Evolutionary conservation across 208 protist species (phyloP), one percentile per base, ranked within the genome.

Genomic region (Crithidia acanthocephali): DNA sequence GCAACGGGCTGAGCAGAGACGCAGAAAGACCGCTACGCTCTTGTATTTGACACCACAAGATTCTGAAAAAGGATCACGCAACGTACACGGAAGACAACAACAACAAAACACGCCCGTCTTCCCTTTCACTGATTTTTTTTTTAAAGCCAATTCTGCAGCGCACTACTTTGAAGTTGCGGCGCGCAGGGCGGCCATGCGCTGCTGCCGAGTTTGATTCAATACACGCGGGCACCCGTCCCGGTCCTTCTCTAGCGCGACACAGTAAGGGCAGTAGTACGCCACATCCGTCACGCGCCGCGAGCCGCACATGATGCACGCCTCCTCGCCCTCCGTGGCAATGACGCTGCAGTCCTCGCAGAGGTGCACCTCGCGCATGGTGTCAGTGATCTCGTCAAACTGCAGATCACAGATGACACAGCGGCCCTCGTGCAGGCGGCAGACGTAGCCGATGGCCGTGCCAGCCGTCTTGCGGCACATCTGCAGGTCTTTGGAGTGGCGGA

Each of bases 221-320:
- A 95, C 87, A 22, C 87, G 84, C 28, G 93, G 93, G 61, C 93
- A 97, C 23, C 93, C 93, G 53, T 97, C 93, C 8, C 89, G 47
- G 73, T 97, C 90, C 74, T 95, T 95, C 65, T 95, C 93, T n/a
- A 96, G 79, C 30, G 84, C 81, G 2, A 89, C 83, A 51, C 93
- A 97, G 64, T 94, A 92, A 0, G 80, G 71, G 66, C 93, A 97
- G 74, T 97, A 97, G 74, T 93, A 97, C n/a, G 93, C 93, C 23
- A 92, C 74, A 47, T 94, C 88, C 3, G 82, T 83, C 30, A 86
- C 78, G 16, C 69, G 68, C 7, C 37, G 72, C 22, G 76, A 74
- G 57, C 86, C 84, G 72, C 93, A 97, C 84, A 96, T 91, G 52
- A 97, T 81, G 76, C 93, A 97, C 47, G 78, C 74, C 84, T 92